Percentiles rank a stretch among this genome's conserved stretches.
These are phyloP conservation scores for Coccomyxa sp. DNA, from an alignment of 139 green algal genomes.

Conservation along the genomic window DNA sequence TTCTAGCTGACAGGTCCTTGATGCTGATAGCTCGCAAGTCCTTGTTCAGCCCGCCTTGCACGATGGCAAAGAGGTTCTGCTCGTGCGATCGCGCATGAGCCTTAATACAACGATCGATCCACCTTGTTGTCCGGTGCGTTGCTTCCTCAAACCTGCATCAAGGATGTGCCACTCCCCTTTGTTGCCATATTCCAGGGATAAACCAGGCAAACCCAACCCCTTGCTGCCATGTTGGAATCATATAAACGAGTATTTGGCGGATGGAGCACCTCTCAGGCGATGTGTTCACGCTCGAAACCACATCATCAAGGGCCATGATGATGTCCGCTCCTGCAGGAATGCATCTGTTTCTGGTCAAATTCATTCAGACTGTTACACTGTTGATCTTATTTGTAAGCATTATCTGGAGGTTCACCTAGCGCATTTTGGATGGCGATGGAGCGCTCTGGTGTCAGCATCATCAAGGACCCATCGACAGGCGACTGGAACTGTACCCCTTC, in stretches of 20 bases:
- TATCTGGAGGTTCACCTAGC: constrained; percentile 30
- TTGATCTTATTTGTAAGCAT: not conserved
- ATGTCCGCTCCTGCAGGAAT: constrained; percentile 80
- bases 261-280: constrained; percentile 49
- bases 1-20: constrained; percentile 55
- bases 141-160: constrained; percentile 82
- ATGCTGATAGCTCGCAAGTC: constrained; percentile 67
- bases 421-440: constrained; percentile 88
- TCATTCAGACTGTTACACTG: not conserved
- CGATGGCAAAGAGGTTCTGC: constrained; percentile 91
- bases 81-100: constrained; percentile 74
- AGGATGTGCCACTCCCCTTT: constrained; percentile 21
- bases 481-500: constrained; percentile 85
- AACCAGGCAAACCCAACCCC: not conserved
- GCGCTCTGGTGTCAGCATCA: constrained; percentile 94
- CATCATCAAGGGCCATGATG: constrained; percentile 97
- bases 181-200: not conserved
- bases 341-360: constrained; percentile 1
- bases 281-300: constrained; percentile 62
- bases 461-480: constrained; percentile 74
- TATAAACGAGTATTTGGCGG: not conserved
- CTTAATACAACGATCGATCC: constrained; percentile 94
- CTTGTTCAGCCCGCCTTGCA: constrained; percentile 74
- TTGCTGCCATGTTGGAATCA: not conserved
- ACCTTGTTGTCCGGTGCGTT: constrained; percentile 84